phyloP scores from a whole-genome alignment of 2,329 filamentous ascomycete species.

The Fusarium cyanostomum region DNA sequence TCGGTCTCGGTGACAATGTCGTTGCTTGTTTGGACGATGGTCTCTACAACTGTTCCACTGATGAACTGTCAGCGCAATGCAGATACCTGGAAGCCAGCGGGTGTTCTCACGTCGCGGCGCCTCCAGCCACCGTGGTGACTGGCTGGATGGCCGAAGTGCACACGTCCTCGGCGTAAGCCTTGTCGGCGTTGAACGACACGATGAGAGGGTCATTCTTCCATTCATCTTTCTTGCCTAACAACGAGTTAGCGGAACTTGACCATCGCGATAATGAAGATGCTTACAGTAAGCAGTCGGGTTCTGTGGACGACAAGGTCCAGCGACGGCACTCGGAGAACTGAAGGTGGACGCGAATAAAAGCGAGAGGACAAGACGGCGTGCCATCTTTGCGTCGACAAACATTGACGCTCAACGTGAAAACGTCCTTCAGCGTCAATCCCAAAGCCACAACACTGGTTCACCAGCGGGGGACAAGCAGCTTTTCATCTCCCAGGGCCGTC shows the following conservation, averaged over 20 bases:
- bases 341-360: conserved; percentile 4
- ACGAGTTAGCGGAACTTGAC: background rate
- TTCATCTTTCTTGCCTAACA: background rate
- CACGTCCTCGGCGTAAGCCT: conserved; percentile 4
- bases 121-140: conserved; percentile 7
- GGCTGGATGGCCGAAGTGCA: conserved; percentile 18
- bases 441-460: background rate
- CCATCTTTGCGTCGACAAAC: conserved; percentile 3
- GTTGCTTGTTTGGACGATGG: background rate
- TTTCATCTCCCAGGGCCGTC: background rate
- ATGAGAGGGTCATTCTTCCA: conserved; percentile 23
- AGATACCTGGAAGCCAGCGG: background rate
- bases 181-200: background rate
- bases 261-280: background rate
- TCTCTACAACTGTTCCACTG: background rate
- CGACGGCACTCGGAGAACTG: background rate
- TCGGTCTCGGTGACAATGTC: background rate
- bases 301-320: conserved; percentile 1
- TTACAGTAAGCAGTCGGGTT: conserved; percentile 12
- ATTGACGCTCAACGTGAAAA: background rate
- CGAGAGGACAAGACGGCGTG: conserved; percentile 27
- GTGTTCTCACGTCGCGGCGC: background rate
- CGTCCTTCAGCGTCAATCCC: too few relatives aligned
- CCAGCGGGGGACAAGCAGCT: background rate
- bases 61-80: background rate